phyloP scores from a whole-genome alignment of 768 basidiomycete species.

The Kwoniella europaea region DNA sequence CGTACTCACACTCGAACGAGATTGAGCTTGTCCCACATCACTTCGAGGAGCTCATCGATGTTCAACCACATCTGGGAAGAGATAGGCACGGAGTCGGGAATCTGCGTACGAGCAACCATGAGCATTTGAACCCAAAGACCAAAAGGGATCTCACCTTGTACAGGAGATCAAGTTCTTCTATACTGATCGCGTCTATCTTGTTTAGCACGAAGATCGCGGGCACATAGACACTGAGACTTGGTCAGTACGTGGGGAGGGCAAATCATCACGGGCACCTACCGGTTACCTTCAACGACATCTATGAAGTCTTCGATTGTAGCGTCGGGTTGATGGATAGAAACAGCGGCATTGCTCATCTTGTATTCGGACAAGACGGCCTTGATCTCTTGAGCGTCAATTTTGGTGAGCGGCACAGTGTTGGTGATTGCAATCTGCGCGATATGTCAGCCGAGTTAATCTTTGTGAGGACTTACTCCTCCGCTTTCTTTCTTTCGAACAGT shows the following conservation, averaged over 20 bases:
- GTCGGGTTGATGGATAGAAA: slow-evolving; percentile 88
- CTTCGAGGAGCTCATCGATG: slow-evolving; percentile 87
- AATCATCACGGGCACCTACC: slow-evolving; percentile 61
- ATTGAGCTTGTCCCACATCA: slow-evolving; percentile 91
- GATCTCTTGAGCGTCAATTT: slow-evolving; percentile 94
- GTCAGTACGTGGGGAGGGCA: background rate
- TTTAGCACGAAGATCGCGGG: slow-evolving; percentile 82
- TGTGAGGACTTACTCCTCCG: slow-evolving; percentile 62
- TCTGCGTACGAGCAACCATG: slow-evolving; percentile 60
- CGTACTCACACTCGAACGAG: slow-evolving; percentile 79
- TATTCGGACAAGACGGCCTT: slow-evolving; percentile 94
- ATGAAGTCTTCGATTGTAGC: slow-evolving; percentile 95
- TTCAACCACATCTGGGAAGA: slow-evolving; percentile 95
- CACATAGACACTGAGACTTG: slow-evolving; percentile 75
- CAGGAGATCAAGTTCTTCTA: slow-evolving; percentile 93
- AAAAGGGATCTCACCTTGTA: slow-evolving; percentile 59
- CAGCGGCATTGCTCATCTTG: slow-evolving; percentile 78
- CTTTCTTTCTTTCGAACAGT: slow-evolving; percentile 69
- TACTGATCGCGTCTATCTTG: slow-evolving; percentile 95
- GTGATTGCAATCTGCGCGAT: slow-evolving; percentile 79
- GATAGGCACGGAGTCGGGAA: slow-evolving; percentile 92
- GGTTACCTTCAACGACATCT: slow-evolving; percentile 94
- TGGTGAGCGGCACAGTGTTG: slow-evolving; percentile 93
- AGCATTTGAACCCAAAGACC: no score
- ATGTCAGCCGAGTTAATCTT: background rate